These are phyloP conservation scores for Yarrowia bubula DNA, from an alignment of 805 yeast genomes.

Conservation along the genomic window DNA sequence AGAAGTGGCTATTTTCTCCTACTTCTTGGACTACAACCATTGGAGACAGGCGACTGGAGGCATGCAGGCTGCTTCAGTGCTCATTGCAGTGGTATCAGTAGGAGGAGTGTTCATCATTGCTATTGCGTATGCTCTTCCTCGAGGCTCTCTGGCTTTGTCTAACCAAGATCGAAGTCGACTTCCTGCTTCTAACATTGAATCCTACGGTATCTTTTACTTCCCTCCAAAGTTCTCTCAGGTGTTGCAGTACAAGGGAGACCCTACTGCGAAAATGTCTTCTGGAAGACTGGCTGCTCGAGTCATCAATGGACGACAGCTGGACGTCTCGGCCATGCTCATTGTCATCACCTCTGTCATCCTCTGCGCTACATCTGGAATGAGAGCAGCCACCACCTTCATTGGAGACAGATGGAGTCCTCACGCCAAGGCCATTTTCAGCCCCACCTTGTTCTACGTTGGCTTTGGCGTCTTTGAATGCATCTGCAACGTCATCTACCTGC, in stretches of 20 bases:
- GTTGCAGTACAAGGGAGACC: conserved; percentile 13
- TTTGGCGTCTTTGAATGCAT: conserved; percentile 68
- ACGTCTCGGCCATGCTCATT: neutral
- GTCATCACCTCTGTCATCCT: neutral
- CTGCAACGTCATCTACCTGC: conserved; percentile 54
- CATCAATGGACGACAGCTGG: neutral
- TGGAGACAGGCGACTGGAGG: conserved; percentile 54
- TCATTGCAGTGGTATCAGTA: conserved; percentile 51
- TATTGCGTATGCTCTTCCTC: conserved; percentile 46
- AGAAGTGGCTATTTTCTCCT: conserved; percentile 50
- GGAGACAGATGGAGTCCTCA: conserved; percentile 10
- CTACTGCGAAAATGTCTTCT: neutral
- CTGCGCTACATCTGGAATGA: neutral
- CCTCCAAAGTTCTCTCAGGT: conserved; percentile 18
- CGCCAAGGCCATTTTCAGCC: conserved; percentile 6
- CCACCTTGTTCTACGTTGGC: conserved; percentile 52
- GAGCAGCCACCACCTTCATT: conserved; percentile 8
- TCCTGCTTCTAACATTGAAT: conserved; percentile 14
- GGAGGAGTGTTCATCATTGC: conserved; percentile 51
- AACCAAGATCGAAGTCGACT: conserved; percentile 5
- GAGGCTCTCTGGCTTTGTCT: neutral
- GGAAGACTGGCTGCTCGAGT: conserved; percentile 14
- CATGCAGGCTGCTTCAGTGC: conserved; percentile 50
- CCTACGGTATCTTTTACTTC: conserved; percentile 18
- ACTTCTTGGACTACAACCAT: conserved; percentile 48